Evolutionary conservation across 169 alveolate species (phyloP).

Genomic region (Plasmodium gonderi): DNA sequence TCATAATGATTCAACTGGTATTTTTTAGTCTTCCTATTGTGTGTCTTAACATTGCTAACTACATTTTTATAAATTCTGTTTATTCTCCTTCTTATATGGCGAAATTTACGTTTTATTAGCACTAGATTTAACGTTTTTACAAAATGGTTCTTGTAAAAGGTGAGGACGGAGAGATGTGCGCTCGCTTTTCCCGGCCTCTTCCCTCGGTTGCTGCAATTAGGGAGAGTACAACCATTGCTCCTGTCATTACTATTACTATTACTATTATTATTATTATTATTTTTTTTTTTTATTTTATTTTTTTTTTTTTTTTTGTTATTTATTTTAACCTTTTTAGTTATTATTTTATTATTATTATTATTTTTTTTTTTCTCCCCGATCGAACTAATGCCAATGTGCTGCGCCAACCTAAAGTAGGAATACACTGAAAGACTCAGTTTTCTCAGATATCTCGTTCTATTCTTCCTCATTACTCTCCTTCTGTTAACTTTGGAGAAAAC

Average conservation of each 20-base stretch:
- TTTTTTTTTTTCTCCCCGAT: not conserved
- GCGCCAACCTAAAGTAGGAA: constrained; percentile 2
- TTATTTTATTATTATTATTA: not conserved
- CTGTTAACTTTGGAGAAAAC: not conserved
- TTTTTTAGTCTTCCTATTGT: not conserved
- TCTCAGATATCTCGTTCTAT: constrained; percentile 9
- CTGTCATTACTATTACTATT: not conserved
- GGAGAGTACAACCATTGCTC: not conserved
- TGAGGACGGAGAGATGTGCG: not conserved
- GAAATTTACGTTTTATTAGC: constrained; percentile 18
- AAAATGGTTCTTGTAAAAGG: not conserved
- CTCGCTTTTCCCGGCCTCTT: not conserved
- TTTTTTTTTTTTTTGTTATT: not conserved
- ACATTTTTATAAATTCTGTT: constrained; percentile 28
- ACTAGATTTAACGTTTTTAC: constrained; percentile 43
- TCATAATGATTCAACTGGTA: not conserved
- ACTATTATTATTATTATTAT: not conserved
- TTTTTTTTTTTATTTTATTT: not conserved
- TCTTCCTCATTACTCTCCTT: not conserved
- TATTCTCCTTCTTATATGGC: constrained; percentile 19
- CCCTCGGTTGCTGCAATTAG: not conserved
- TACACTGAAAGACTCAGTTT: not conserved
- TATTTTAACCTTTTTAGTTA: too few species aligned
- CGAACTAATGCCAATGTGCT: not conserved
- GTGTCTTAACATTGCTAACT: constrained; percentile 9